phyloP scores from a whole-genome alignment of 2,329 filamentous ascomycete species.

The Lasiodiplodia sp. region DNA sequence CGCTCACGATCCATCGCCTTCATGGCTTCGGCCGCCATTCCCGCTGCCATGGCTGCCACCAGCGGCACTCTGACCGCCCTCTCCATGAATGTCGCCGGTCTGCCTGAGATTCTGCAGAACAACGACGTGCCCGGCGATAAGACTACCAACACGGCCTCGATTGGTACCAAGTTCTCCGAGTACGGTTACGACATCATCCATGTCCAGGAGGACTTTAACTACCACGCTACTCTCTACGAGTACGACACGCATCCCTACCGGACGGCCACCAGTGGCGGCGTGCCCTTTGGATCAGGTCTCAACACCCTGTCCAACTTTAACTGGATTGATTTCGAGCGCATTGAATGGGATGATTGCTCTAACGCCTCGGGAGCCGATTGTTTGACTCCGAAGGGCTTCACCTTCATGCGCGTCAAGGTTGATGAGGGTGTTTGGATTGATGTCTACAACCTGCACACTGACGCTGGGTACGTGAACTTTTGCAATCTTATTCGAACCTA shows the following conservation, averaged over 20 bases:
- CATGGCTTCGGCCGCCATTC: constrained; percentile 20
- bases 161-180: constrained; percentile 64
- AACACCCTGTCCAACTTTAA: constrained; percentile 68
- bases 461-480: constrained; percentile 60
- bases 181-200: constrained; percentile 67
- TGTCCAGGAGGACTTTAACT: constrained; percentile 75
- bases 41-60: constrained; percentile 14
- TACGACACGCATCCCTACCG: constrained; percentile 67
- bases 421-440: constrained; percentile 65
- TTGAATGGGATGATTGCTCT: constrained; percentile 67
- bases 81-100: constrained; percentile 67
- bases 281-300: constrained; percentile 68
- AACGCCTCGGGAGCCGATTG: constrained; percentile 64
- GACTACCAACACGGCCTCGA: constrained; percentile 61
- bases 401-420: constrained; percentile 67
- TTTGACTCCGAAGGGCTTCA: constrained; percentile 74
- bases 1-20: constrained; percentile 6
- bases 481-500: neutral
- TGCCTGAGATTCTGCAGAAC: constrained; percentile 63
- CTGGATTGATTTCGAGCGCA: constrained; percentile 63
- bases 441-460: constrained; percentile 71
- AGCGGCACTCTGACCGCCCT: constrained; percentile 59
- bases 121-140: constrained; percentile 71
- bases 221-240: constrained; percentile 68
- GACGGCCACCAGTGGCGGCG: constrained; percentile 71